Conservation (phyloP, 2,329 filamentous ascomycete genomes). For the Chrysosporium keratinophilum region DNA sequence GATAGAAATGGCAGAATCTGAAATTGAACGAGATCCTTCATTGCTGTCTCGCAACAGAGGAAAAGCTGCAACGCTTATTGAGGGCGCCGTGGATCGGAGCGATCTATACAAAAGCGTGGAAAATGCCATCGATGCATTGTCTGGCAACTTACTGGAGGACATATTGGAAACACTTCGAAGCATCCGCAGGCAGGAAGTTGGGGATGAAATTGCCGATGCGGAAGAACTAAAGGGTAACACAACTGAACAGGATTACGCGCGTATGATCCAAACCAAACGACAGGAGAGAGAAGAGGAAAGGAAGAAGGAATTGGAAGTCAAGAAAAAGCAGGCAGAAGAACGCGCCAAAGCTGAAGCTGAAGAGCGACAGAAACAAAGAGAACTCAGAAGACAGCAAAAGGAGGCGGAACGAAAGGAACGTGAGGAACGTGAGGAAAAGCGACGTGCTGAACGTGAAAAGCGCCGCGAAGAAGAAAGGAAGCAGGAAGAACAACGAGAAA, state of each 20-base stretch:
- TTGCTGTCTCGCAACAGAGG: slow-evolving; percentile 51
- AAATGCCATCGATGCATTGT: slow-evolving; percentile 44
- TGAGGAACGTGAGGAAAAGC: slow-evolving; percentile 41
- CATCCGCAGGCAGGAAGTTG: slow-evolving; percentile 48
- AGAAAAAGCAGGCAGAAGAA: slow-evolving; percentile 44
- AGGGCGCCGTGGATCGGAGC: slow-evolving; percentile 53
- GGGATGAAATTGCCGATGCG: slow-evolving; percentile 45
- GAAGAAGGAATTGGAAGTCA: slow-evolving; percentile 40
- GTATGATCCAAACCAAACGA: slow-evolving; percentile 43
- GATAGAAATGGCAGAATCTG: slow-evolving; percentile 46
- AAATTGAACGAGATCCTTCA: slow-evolving; percentile 53
- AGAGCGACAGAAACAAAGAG: slow-evolving; percentile 35
- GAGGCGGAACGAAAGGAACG: slow-evolving; percentile 40
- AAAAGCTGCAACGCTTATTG: slow-evolving; percentile 52
- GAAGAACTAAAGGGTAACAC: slow-evolving; percentile 48
- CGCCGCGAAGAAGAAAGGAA: slow-evolving; percentile 44
- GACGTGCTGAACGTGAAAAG: slow-evolving; percentile 42
- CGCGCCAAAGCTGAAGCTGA: slow-evolving; percentile 35
- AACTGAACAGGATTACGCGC: slow-evolving; percentile 50
- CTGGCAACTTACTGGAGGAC: slow-evolving; percentile 44
- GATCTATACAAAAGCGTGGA: slow-evolving; percentile 52
- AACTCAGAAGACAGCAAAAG: slow-evolving; percentile 36
- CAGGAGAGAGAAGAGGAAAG: slow-evolving; percentile 42
- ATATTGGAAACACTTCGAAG: slow-evolving; percentile 48
- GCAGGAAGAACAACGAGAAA: slow-evolving; percentile 43